These are phyloP conservation scores for Coemansia sp. DNA, from an alignment of 192 early-diverging fungal species.

Conservation along the genomic window DNA sequence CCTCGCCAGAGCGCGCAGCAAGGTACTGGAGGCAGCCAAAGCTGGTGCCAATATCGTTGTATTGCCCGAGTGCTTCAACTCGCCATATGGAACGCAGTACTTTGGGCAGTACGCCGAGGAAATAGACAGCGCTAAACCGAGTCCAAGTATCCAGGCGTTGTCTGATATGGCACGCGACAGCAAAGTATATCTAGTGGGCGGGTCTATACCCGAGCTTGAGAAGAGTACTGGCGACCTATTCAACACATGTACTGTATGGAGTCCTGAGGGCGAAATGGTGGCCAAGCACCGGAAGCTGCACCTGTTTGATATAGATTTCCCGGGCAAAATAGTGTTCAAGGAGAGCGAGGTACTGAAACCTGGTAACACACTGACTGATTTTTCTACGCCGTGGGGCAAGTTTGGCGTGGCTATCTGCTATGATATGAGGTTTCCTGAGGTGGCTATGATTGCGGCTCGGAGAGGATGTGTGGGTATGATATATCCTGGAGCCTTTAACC, in stretches of 20 bases:
- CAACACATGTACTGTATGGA: constrained; percentile 84
- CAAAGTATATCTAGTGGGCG: constrained; percentile 83
- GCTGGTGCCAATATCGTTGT: constrained; percentile 90
- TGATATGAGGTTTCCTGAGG: constrained; percentile 95
- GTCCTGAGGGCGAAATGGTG: constrained; percentile 64
- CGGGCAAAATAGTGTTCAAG: constrained; percentile 89
- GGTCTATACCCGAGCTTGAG: constrained; percentile 88
- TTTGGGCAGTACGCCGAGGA: constrained; percentile 93
- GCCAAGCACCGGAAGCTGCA: constrained; percentile 83
- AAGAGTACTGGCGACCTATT: constrained; percentile 61
- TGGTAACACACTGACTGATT: constrained; percentile 76
- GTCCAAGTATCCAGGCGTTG: constrained; percentile 73
- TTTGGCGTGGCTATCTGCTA: constrained; percentile 97
- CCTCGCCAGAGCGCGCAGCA: constrained; percentile 70
- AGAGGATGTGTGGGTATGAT: constrained; percentile 90
- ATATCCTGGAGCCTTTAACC: constrained; percentile 97
- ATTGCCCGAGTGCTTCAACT: constrained; percentile 99
- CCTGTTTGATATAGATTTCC: constrained; percentile 96
- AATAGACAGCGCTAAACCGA: constrained; percentile 56
- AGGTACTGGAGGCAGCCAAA: constrained; percentile 82
- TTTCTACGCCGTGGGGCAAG: constrained; percentile 81
- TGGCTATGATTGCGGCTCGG: constrained; percentile 91
- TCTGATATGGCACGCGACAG: constrained; percentile 87
- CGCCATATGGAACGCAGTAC: constrained; percentile 90
- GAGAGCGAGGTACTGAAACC: constrained; percentile 82